Evolutionary conservation across 2,329 filamentous ascomycete species (phyloP).

Genomic region (Colletotrichum magnum): DNA sequence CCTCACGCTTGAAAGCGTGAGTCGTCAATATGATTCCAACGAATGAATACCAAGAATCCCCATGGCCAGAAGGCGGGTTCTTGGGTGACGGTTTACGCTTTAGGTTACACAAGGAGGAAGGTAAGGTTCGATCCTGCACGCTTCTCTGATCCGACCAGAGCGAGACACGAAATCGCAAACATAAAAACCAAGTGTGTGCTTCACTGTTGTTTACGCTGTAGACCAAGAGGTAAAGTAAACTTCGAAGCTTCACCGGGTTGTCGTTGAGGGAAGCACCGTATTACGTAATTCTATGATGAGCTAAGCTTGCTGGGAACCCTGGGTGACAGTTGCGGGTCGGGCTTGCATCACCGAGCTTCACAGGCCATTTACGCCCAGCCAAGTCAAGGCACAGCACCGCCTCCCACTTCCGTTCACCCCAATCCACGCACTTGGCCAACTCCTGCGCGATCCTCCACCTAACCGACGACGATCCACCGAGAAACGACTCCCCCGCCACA

Average conservation of each 20-base stretch:
- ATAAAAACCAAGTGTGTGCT: too few relatives aligned
- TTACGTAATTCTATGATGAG: slow-evolving; percentile 29
- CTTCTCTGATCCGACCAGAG: too few relatives aligned
- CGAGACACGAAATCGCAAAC: too few relatives aligned
- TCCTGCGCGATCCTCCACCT: slow-evolving; percentile 21
- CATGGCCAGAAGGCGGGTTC: too few relatives aligned
- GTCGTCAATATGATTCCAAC: too few relatives aligned
- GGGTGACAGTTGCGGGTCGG: slow-evolving; percentile 14
- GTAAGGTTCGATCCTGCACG: too few relatives aligned
- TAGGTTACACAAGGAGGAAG: too few relatives aligned
- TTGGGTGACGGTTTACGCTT: too few relatives aligned
- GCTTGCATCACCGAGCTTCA: slow-evolving; percentile 38
- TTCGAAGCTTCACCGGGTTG: not conserved
- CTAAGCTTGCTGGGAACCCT: slow-evolving; percentile 29
- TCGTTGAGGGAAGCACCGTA: slow-evolving; percentile 3
- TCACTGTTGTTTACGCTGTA: too few relatives aligned
- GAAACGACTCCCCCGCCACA: slow-evolving; percentile 15
- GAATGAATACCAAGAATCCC: too few relatives aligned
- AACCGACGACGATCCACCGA: slow-evolving; percentile 29
- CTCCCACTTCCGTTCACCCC: slow-evolving; percentile 37
- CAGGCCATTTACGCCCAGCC: slow-evolving; percentile 31
- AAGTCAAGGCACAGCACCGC: slow-evolving; percentile 37
- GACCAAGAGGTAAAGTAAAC: too few relatives aligned
- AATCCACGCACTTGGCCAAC: slow-evolving; percentile 35
- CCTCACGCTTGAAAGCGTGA: too few relatives aligned